These are phyloP conservation scores for Elaeis guineensis DNA, from an alignment of 176 grass and related monocot species.

Conservation along the genomic window DNA sequence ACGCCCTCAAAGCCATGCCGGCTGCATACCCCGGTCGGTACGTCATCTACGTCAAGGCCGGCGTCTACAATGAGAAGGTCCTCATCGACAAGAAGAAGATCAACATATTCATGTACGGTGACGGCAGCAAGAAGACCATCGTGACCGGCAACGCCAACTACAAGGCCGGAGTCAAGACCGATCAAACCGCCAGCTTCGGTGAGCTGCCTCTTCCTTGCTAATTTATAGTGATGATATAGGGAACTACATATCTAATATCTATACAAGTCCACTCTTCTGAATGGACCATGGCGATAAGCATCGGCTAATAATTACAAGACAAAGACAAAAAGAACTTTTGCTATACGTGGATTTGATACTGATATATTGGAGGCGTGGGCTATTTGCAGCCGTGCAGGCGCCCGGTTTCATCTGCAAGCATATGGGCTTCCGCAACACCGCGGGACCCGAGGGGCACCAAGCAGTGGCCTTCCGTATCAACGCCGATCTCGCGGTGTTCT, in stretches of 20 bases:
- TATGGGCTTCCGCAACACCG: conserved; percentile 82
- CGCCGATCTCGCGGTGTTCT: conserved; percentile 55
- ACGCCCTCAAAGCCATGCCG: conserved; percentile 45
- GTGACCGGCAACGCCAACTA: conserved; percentile 30
- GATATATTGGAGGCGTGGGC: no score
- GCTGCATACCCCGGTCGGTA: conserved; percentile 30
- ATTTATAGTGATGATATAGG: no score
- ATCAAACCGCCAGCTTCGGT: conserved; percentile 64
- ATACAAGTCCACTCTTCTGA: no score
- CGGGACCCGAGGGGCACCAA: conserved; percentile 66
- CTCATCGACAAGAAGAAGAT: conserved; percentile 29
- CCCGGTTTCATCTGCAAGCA: conserved; percentile 74
- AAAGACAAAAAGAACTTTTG: no score
- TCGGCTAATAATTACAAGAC: no score
- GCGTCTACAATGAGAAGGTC: conserved; percentile 73
- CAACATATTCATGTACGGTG: conserved; percentile 88
- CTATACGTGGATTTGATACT: no score
- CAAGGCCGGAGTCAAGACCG: conserved; percentile 36
- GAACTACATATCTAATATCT: no score
- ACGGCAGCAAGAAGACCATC: not conserved
- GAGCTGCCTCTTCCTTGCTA: not conserved
- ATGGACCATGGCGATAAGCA: no score
- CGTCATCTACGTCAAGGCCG: conserved; percentile 90
- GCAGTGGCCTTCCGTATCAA: conserved; percentile 72
- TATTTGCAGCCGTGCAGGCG: conserved; percentile 39